These are phyloP conservation scores for Beauveria sp. DNA, from an alignment of 2,329 filamentous ascomycete species.

Conservation along the genomic window DNA sequence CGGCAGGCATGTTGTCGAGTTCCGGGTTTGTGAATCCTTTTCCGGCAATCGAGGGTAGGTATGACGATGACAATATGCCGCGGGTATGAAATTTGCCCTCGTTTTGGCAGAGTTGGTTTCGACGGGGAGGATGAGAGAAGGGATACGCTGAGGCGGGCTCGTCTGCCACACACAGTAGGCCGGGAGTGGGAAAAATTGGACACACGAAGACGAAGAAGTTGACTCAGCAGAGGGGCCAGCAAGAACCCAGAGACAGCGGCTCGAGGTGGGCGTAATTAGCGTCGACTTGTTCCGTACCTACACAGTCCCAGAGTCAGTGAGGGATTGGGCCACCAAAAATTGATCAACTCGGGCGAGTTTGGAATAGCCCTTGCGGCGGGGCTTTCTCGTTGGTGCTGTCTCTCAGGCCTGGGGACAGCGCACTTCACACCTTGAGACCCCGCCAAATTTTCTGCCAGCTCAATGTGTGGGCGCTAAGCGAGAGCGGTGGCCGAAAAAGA, in stretches of 20 bases:
- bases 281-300: slow-evolving; percentile 1
- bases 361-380: slow-evolving; percentile 34
- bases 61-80: slow-evolving; percentile 1
- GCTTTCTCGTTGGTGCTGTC: slow-evolving; percentile 15
- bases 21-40: slow-evolving; percentile 7
- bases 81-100: not conserved
- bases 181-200: slow-evolving; percentile 14
- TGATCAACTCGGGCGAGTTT: slow-evolving; percentile 17
- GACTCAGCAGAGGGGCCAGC: slow-evolving; percentile 10
- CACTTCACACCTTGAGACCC: slow-evolving; percentile 17
- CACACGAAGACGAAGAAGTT: slow-evolving; percentile 2
- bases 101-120: slow-evolving; percentile 7
- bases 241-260: not conserved
- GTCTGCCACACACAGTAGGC: not conserved
- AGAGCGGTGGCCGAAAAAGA: slow-evolving; percentile 28
- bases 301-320: slow-evolving; percentile 3
- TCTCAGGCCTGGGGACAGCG: not conserved
- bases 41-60: not conserved
- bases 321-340: slow-evolving; percentile 20
- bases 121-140: not conserved
- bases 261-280: slow-evolving; percentile 5
- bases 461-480: slow-evolving; percentile 34
- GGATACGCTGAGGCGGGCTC: not conserved
- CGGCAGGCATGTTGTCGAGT: slow-evolving; percentile 24
- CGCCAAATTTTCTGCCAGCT: slow-evolving; percentile 32